Conservation (phyloP, 208 protist species). For the Angomonas ambiguus region DNA sequence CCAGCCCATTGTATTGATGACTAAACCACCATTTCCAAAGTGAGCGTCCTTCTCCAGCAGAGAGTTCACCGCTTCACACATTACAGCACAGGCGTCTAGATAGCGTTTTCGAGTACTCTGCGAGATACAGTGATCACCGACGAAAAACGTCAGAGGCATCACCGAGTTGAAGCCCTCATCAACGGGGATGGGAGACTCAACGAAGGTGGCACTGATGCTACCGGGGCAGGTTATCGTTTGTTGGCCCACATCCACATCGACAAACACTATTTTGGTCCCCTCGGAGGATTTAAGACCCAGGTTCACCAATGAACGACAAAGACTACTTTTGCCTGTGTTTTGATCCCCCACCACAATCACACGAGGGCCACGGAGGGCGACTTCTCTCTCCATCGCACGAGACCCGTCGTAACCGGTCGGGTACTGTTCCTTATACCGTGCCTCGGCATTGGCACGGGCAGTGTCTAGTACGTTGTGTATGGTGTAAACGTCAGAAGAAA, state of each 20-base stretch:
- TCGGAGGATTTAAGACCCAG: conserved; percentile 27
- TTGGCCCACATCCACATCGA: conserved; percentile 77
- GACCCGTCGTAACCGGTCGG: not conserved
- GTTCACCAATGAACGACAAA: conserved; percentile 63
- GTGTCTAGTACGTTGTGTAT: conserved; percentile 38
- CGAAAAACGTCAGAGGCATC: conserved; percentile 80
- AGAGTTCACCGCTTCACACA: conserved; percentile 43
- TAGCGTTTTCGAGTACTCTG: conserved; percentile 62
- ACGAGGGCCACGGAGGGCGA: conserved; percentile 30
- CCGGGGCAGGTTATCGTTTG: conserved; percentile 68
- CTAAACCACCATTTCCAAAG: conserved; percentile 59
- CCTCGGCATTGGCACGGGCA: conserved; percentile 20
- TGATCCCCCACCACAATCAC: conserved; percentile 72
- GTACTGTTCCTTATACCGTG: not conserved
- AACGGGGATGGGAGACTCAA: conserved; percentile 48
- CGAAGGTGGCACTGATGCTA: conserved; percentile 56
- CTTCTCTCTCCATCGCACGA: conserved; percentile 7
- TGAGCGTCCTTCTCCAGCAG: conserved; percentile 35
- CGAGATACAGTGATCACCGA: conserved; percentile 50
- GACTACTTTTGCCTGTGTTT: conserved; percentile 59
- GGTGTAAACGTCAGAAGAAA: conserved; percentile 25
- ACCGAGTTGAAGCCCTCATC: conserved; percentile 68
- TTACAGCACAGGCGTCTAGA: conserved; percentile 65
- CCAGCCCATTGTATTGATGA: conserved; percentile 80
- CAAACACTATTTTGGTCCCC: conserved; percentile 18